A percentile compares a stretch with the other conserved stretches of the same genome.
phyloP scores from a whole-genome alignment of 495 filamentous ascomycete genomes.

The Penicillium salamii region DNA sequence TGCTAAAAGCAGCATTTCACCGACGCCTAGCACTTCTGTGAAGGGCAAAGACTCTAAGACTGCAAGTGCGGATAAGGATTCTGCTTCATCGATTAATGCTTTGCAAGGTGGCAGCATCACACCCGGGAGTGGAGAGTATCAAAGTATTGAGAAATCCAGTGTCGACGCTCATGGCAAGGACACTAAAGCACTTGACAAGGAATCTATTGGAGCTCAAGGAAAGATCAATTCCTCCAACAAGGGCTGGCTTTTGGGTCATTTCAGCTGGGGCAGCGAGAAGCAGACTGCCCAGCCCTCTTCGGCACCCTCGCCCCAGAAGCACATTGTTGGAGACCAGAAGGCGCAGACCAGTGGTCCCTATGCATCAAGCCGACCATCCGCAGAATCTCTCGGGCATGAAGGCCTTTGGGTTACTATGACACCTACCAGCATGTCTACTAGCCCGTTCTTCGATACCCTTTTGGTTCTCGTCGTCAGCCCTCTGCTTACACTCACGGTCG shows the following conservation, averaged over 20 bases:
- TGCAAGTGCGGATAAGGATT: constrained; percentile 22
- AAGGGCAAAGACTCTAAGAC: constrained; percentile 25
- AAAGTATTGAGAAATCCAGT: constrained; percentile 32
- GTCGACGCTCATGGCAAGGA: constrained; percentile 14
- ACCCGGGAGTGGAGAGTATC: constrained; percentile 76
- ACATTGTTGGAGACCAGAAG: constrained; percentile 9
- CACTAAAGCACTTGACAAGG: constrained; percentile 7
- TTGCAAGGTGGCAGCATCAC: constrained; percentile 69
- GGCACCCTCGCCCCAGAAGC: constrained; percentile 4
- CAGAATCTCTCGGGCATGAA: constrained; percentile 55
- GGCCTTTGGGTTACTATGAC: constrained; percentile 96
- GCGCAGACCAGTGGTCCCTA: constrained; percentile 5
- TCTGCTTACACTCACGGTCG: constrained; percentile 84
- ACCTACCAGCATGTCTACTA: constrained; percentile 85
- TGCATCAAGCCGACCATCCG: constrained; percentile 8
- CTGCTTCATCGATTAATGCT: constrained; percentile 36
- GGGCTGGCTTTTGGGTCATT: constrained; percentile 40
- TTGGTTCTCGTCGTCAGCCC: constrained; percentile 91
- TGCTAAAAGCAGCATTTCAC: constrained; percentile 29
- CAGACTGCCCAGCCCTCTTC: constrained; percentile 12
- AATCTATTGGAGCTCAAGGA: constrained; percentile 1
- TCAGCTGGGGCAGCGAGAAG: constrained; percentile 29
- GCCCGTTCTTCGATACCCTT: constrained; percentile 93
- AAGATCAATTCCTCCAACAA: constrained; percentile 9
- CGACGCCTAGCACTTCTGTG: constrained; percentile 22